Evolutionary conservation across 345 rosid genomes (phyloP), one percentile per base, ranked within the genome.

Genomic region (Capsella bursapastoris): DNA sequence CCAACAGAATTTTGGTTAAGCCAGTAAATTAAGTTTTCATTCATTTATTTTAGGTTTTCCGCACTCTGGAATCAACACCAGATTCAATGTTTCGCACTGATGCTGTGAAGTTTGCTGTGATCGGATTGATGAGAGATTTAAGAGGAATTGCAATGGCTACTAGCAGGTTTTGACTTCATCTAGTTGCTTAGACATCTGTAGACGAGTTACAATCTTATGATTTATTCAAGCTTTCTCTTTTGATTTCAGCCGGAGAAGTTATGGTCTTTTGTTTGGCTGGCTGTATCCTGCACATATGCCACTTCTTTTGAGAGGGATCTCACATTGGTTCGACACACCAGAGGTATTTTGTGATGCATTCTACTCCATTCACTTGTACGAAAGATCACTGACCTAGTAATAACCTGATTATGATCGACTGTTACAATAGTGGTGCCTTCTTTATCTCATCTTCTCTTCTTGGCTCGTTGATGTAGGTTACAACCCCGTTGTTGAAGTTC

Each of bases 131-230:
- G 98, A 88, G 99, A 81, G 98, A 96, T 85, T 89, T 96, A 51
- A 85, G 98, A 86, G 99, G 99, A 72, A 88, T 96, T 72, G 84
- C 98, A 10, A 92, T 92, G 99, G 99, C 99, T 69, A 87, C 99
- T 60, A 90, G 86, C 84, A 88, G 97, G 99, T 89, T 49, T 10
- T 66, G 70, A 40, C 70, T 75, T 51, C 44, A 53, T 31, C 62
- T 63, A 49, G 53, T 68, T 65, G 15, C 64, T 74, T 45, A 6
- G 41, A 44, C 64, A 50, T 73, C 72, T 71, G 37, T 56, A 40
- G 35, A 53, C 22, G 43, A 28, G 68, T 64, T 48, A 25, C 56
- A 61, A 5, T 74, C 40, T 56, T 35, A 32, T 77, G 57, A 31
- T 6, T 35, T 38, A 14, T 18, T 65, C 41, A 74, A 64, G 51